Percentiles rank a stretch among this genome's conserved stretches.
Conservation (phyloP, 2,329 filamentous ascomycete genomes). For the Juglanconis oblonga region DNA sequence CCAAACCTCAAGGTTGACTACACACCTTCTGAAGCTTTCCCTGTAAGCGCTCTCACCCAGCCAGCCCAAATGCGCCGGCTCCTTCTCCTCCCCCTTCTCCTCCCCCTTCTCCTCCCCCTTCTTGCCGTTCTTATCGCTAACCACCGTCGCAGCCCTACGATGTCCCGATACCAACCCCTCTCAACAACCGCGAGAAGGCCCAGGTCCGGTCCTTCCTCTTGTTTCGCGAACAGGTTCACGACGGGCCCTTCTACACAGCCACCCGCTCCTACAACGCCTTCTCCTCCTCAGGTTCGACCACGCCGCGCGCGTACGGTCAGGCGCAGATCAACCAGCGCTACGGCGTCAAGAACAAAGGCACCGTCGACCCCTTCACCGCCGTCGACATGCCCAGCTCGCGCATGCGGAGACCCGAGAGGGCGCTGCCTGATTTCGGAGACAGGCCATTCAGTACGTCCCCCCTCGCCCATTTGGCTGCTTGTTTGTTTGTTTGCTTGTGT, state of each 20-base stretch:
- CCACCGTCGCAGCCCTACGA: conserved; percentile 42
- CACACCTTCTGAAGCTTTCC: conserved; percentile 58
- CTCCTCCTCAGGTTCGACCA: conserved; percentile 28
- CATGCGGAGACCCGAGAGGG: conserved; percentile 49
- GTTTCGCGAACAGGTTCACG: conserved; percentile 55
- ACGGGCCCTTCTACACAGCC: conserved; percentile 55
- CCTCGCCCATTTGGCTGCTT: not conserved
- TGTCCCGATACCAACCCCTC: conserved; percentile 43
- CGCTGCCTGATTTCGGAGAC: conserved; percentile 51
- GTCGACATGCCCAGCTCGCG: conserved; percentile 57
- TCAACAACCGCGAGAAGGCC: conserved; percentile 42
- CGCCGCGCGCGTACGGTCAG: conserved; percentile 49
- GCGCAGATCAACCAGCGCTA: conserved; percentile 58
- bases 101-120: not conserved
- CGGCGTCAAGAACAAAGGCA: conserved; percentile 52
- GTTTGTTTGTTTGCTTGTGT: not conserved
- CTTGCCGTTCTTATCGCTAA: not conserved
- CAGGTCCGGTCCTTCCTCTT: conserved; percentile 51
- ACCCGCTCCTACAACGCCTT: conserved; percentile 40
- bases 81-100: not conserved
- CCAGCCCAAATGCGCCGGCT: too few relatives aligned
- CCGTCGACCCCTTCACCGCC: conserved; percentile 55
- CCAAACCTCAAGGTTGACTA: conserved; percentile 45
- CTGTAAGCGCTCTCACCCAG: conserved; percentile 35
- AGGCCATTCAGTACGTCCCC: conserved; percentile 41